Percentiles rank a stretch among this genome's conserved stretches.
Evolutionary conservation across 768 basidiomycete species (phyloP).

Genomic region (Ramaria sp.): DNA sequence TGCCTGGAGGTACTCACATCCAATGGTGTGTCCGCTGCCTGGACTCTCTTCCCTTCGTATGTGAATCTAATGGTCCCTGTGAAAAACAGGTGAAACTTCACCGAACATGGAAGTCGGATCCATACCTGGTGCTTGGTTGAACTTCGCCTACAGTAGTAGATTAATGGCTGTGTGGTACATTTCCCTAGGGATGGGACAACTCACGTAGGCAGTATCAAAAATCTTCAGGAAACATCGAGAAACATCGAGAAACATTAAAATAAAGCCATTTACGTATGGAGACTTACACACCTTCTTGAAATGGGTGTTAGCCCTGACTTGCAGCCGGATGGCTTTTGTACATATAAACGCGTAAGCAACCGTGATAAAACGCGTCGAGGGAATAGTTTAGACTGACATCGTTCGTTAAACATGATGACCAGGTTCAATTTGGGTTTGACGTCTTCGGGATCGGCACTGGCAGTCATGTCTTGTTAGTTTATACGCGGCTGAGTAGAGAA

Average conservation of each 20-base stretch:
- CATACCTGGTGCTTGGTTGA: constrained; percentile 2
- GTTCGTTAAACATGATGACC: constrained; percentile 43
- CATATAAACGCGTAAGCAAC: constrained; percentile 3
- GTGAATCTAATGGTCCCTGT: constrained; percentile 56
- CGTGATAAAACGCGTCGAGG: constrained; percentile 5
- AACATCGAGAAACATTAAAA: not conserved
- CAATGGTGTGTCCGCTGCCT: constrained; percentile 40
- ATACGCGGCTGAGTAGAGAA: not conserved
- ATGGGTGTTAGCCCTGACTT: constrained; percentile 53
- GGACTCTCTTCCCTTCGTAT: constrained; percentile 42
- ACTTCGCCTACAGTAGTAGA: not conserved
- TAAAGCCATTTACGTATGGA: not conserved
- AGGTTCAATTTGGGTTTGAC: constrained; percentile 65
- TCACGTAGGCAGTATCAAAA: constrained; percentile 4
- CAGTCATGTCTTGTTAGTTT: not conserved
- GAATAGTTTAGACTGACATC: constrained; percentile 27
- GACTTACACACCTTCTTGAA: constrained; percentile 47
- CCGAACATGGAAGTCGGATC: not conserved
- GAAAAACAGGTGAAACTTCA: not conserved
- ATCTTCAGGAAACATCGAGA: constrained; percentile 3
- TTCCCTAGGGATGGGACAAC: not conserved
- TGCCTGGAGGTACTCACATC: constrained; percentile 26
- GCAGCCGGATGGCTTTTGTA: constrained; percentile 48
- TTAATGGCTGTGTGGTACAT: not conserved
- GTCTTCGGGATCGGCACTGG: constrained; percentile 27